A percentile compares a stretch with the other conserved stretches of the same genome.
Conservation (phyloP, 495 filamentous ascomycete genomes). For the Thozetella sp. region DNA sequence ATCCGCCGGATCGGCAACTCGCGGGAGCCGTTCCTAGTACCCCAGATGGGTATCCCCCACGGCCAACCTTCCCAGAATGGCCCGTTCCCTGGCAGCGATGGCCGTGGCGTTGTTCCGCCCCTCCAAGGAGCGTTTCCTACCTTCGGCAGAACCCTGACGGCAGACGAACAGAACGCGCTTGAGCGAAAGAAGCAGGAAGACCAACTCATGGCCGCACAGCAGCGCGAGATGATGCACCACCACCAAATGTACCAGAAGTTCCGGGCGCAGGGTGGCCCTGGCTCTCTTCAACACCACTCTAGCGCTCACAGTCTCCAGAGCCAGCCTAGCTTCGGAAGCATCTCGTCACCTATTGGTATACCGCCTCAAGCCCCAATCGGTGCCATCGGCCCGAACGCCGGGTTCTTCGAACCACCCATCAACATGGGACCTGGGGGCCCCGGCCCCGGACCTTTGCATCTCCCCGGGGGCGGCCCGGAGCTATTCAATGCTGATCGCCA, state of each 20-base stretch:
- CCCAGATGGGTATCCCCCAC: constrained; percentile 92
- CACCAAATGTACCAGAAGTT: constrained; percentile 65
- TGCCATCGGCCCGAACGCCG: constrained; percentile 44
- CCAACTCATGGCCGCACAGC: constrained; percentile 92
- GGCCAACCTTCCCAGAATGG: constrained; percentile 61
- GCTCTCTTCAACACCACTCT: constrained; percentile 83
- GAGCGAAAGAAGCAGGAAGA: constrained; percentile 97
- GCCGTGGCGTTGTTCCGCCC: constrained; percentile 81
- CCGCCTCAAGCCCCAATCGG: constrained; percentile 72
- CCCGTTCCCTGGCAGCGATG: constrained; percentile 45
- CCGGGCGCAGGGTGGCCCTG: constrained; percentile 67
- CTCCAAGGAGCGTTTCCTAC: constrained; percentile 93
- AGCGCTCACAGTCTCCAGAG: constrained; percentile 95
- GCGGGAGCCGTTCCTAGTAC: constrained; percentile 93
- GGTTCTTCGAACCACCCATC: constrained; percentile 70
- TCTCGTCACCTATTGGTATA: constrained; percentile 81
- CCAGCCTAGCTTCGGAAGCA: constrained; percentile 91
- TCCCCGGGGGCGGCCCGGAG: constrained; percentile 28
- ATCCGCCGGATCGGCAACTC: constrained; percentile 98
- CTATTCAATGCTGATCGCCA: constrained; percentile 49
- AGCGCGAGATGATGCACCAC: constrained; percentile 81
- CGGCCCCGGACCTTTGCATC: constrained; percentile 14
- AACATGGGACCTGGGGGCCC: constrained; percentile 16
- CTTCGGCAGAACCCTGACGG: constrained; percentile 96
- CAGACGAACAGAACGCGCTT: constrained; percentile 95